Evolutionary conservation across 1,284 basidiomycete species (phyloP).

Genomic region (Boletellus deceptivus): DNA sequence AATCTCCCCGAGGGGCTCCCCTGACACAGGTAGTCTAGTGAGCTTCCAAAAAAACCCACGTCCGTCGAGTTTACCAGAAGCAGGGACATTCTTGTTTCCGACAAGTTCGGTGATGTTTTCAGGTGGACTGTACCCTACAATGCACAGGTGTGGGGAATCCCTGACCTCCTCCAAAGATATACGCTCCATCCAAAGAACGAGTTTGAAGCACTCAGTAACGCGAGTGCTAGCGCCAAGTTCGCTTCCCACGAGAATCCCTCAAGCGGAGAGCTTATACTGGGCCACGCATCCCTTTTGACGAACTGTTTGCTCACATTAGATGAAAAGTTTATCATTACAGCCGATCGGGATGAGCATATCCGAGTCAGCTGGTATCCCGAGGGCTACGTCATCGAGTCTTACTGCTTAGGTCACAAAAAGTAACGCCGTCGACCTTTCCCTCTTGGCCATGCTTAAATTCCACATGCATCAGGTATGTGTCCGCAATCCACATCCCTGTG

Average conservation of each 20-base stretch:
- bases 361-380: slow-evolving; percentile 87
- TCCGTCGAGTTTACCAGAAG: slow-evolving; percentile 57
- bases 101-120: slow-evolving; percentile 88
- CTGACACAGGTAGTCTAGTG: slow-evolving; percentile 41
- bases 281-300: slow-evolving; percentile 85
- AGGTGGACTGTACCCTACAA: slow-evolving; percentile 42
- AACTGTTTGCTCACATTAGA: slow-evolving; percentile 65
- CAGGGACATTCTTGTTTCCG: slow-evolving; percentile 65
- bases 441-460: slow-evolving; percentile 3
- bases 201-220: slow-evolving; percentile 13
- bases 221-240: slow-evolving; percentile 39
- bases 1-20: neutral
- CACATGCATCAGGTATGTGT: slow-evolving; percentile 63
- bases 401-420: slow-evolving; percentile 82
- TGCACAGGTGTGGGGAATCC: neutral
- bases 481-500: slow-evolving; percentile 69
- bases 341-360: slow-evolving; percentile 92
- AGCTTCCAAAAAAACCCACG: slow-evolving; percentile 76
- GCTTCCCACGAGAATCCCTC: slow-evolving; percentile 72
- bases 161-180: slow-evolving; percentile 43
- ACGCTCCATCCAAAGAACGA: slow-evolving; percentile 36
- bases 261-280: slow-evolving; percentile 73
- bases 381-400: slow-evolving; percentile 80
- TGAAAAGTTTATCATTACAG: slow-evolving; percentile 76
- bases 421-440: slow-evolving; percentile 37